A percentile compares a stretch with the other conserved stretches of the same genome.
phyloP scores from a whole-genome alignment of 805 yeast genomes.

The Myxozyma neotropica region DNA sequence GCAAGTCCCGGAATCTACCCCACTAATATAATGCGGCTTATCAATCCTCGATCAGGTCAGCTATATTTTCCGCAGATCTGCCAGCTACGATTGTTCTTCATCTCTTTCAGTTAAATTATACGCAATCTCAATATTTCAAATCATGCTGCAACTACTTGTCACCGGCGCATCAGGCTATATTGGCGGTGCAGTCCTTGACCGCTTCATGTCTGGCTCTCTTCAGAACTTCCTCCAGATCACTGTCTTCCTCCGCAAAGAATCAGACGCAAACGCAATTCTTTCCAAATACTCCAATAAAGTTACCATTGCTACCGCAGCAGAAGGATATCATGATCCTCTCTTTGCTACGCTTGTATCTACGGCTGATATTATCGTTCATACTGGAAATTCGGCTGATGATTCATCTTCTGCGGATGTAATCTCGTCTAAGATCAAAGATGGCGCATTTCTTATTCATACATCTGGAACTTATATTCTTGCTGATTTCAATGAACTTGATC shows the following conservation, averaged over 20 bases:
- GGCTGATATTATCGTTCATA: conserved; percentile 43
- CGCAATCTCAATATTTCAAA: not conserved
- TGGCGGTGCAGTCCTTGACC: conserved; percentile 25
- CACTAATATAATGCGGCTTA: not conserved
- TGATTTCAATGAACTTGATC: conserved; percentile 24
- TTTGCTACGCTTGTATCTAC: conserved; percentile 34
- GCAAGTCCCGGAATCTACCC: too few species aligned
- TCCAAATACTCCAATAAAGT: conserved; percentile 22
- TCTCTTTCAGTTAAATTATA: too few species aligned
- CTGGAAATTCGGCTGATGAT: conserved; percentile 41
- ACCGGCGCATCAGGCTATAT: conserved; percentile 28
- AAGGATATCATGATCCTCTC: conserved; percentile 35
- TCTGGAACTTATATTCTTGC: conserved; percentile 45
- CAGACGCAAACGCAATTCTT: conserved; percentile 19
- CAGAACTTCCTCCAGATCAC: not conserved
- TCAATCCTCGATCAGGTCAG: not conserved
- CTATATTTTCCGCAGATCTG: not conserved
- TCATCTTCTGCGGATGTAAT: conserved; percentile 39
- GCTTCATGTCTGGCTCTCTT: not conserved
- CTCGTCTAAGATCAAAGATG: conserved; percentile 33
- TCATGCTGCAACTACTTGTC: conserved; percentile 7
- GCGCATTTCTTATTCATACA: conserved; percentile 44
- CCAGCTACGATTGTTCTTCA: not conserved
- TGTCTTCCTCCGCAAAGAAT: conserved; percentile 13
- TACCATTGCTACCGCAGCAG: conserved; percentile 38